A percentile compares a stretch with the other conserved stretches of the same genome.
phyloP scores from a whole-genome alignment of 805 yeast genomes.

The Hanseniaspora nectarophila region DNA sequence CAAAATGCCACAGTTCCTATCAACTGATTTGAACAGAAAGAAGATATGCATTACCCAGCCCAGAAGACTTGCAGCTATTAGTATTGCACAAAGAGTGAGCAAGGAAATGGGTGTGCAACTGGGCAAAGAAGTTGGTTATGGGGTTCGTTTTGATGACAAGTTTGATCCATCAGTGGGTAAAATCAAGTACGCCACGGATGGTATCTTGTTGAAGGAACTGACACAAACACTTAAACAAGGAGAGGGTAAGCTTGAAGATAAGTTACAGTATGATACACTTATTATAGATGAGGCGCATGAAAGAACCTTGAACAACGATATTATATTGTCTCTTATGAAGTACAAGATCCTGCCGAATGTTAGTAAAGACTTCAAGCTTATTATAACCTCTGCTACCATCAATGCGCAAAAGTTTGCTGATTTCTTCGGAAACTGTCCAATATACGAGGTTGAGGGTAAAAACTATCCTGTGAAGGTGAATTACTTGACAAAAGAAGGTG shows the following conservation, averaged over 20 bases:
- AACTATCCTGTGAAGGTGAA: slow-evolving; percentile 82
- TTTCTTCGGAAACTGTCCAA: slow-evolving; percentile 74
- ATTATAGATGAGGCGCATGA: slow-evolving; percentile 98
- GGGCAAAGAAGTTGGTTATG: slow-evolving; percentile 85
- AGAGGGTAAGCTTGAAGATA: slow-evolving; percentile 34
- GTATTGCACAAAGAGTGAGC: slow-evolving; percentile 83
- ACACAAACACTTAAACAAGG: slow-evolving; percentile 33
- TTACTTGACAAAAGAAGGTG: slow-evolving; percentile 77
- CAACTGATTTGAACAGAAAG: slow-evolving; percentile 58
- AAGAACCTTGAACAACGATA: slow-evolving; percentile 84
- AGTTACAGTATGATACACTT: slow-evolving; percentile 59
- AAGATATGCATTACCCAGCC: slow-evolving; percentile 87
- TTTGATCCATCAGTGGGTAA: slow-evolving; percentile 47
- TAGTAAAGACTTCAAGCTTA: slow-evolving; percentile 56
- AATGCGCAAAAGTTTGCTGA: slow-evolving; percentile 78
- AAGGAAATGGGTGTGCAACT: slow-evolving; percentile 70
- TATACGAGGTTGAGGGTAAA: slow-evolving; percentile 82
- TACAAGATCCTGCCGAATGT: slow-evolving; percentile 36
- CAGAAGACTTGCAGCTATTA: slow-evolving; percentile 85
- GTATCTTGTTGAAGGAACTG: slow-evolving; percentile 82
- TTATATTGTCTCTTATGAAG: slow-evolving; percentile 65
- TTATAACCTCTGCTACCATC: slow-evolving; percentile 90
- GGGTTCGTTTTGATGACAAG: slow-evolving; percentile 75
- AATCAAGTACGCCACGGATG: slow-evolving; percentile 89
- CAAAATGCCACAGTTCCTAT: slow-evolving; percentile 76